phyloP scores from a whole-genome alignment of 1,284 basidiomycete genomes.

The Tylopilus microsporus region DNA sequence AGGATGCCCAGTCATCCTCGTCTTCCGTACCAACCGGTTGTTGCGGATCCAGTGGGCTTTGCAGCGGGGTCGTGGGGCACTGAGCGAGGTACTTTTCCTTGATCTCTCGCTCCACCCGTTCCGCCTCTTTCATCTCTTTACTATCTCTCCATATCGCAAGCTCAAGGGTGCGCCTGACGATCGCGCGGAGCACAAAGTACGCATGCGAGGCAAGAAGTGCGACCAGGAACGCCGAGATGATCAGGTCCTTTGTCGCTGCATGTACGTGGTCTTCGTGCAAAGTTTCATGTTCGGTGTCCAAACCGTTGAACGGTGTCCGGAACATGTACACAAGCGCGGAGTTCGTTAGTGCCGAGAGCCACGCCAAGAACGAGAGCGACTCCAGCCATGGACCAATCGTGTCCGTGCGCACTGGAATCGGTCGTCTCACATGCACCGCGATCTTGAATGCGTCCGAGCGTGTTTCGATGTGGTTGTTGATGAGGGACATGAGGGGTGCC shows the following conservation, averaged over 20 bases:
- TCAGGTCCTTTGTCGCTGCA: conserved; percentile 47
- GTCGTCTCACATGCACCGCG: conserved; percentile 77
- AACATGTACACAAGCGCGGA: conserved; percentile 84
- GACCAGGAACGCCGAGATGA: conserved; percentile 67
- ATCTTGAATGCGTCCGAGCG: conserved; percentile 96
- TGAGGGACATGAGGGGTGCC: conserved; percentile 76
- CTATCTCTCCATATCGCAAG: conserved; percentile 70
- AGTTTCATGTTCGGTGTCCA: conserved; percentile 3
- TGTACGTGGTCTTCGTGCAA: conserved; percentile 16
- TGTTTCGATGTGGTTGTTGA: conserved; percentile 90
- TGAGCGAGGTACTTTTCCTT: conserved; percentile 54
- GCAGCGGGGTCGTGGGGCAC: conserved; percentile 11
- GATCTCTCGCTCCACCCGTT: conserved; percentile 54
- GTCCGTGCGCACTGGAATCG: conserved; percentile 82
- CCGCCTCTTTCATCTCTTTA: conserved; percentile 55
- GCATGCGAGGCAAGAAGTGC: conserved; percentile 77
- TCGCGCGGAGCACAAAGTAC: conserved; percentile 62
- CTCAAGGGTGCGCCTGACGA: conserved; percentile 71
- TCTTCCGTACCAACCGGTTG: conserved; percentile 1
- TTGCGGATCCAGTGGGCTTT: not conserved
- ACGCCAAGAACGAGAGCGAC: conserved; percentile 80
- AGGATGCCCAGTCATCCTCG: conserved; percentile 20
- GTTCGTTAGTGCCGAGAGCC: conserved; percentile 83
- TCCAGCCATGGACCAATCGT: conserved; percentile 95
- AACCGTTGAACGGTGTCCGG: conserved; percentile 37